phyloP scores from a whole-genome alignment of 768 basidiomycete species.

The Pulveroboletus frians region DNA sequence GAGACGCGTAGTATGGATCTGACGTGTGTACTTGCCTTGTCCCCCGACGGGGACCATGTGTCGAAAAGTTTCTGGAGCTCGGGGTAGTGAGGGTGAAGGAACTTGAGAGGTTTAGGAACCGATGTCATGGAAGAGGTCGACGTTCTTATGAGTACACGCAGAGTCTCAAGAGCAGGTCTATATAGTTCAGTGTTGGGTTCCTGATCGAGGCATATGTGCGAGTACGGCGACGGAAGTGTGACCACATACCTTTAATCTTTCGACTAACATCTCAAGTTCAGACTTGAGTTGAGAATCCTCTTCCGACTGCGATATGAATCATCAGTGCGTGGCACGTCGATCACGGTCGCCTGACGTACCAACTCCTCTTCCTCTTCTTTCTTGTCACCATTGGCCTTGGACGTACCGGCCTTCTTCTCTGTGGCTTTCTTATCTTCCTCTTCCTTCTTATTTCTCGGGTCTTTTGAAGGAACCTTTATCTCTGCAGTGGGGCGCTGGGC shows the following conservation, averaged over 20 bases:
- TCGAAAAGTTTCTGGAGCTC: slow-evolving; percentile 81
- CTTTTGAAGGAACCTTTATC: slow-evolving; percentile 64
- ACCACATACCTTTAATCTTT: slow-evolving; percentile 74
- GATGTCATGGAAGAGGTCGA: slow-evolving; percentile 99
- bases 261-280: slow-evolving; percentile 95
- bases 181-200: slow-evolving; percentile 85
- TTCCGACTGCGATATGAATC: slow-evolving; percentile 59
- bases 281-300: slow-evolving; percentile 91
- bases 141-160: slow-evolving; percentile 89
- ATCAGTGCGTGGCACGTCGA: slow-evolving; percentile 8
- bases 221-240: background rate
- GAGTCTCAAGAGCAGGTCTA: slow-evolving; percentile 85
- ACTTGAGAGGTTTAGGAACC: slow-evolving; percentile 98
- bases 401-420: slow-evolving; percentile 52
- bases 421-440: slow-evolving; percentile 36
- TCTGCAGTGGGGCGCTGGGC: slow-evolving; percentile 53
- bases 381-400: slow-evolving; percentile 51
- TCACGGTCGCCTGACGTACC: slow-evolving; percentile 44
- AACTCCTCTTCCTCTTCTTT: slow-evolving; percentile 65
- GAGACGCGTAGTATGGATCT: background rate
- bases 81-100: slow-evolving; percentile 91
- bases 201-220: slow-evolving; percentile 39
- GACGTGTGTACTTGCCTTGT: slow-evolving; percentile 42
- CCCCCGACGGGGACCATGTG: slow-evolving; percentile 69
- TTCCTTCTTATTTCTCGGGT: slow-evolving; percentile 66